Evolutionary conservation across 371 early-diverging fungal genomes (phyloP).

Genomic region (Lichtheimia hyalospora): DNA sequence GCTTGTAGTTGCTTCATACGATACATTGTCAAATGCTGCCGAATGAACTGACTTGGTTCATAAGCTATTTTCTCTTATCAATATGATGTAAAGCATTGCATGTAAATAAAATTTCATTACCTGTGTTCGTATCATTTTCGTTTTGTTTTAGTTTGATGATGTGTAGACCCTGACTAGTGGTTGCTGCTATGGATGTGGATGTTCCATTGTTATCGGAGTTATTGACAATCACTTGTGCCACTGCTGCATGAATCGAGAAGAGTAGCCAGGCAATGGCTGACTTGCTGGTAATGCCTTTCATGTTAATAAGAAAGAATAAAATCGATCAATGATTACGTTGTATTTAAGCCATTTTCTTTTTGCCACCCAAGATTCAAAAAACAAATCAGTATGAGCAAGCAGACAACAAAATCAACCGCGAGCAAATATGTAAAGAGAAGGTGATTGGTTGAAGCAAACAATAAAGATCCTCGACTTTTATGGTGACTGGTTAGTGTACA

Average conservation of each 20-base stretch:
- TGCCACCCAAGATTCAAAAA: too few relatives aligned
- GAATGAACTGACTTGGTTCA: constrained; percentile 14
- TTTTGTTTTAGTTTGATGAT: constrained; percentile 15
- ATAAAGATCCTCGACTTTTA: neutral
- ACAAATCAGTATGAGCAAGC: too few relatives aligned
- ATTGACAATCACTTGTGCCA: neutral
- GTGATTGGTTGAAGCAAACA: neutral
- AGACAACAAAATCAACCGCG: constrained; percentile 1
- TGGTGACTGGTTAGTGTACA: too few relatives aligned
- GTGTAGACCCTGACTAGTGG: neutral
- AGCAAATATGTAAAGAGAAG: constrained; percentile 5
- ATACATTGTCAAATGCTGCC: constrained; percentile 15
- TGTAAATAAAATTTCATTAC: neutral
- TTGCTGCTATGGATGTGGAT: neutral
- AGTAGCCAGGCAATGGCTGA: neutral
- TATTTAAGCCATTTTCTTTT: too few relatives aligned
- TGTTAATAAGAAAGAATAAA: too few relatives aligned
- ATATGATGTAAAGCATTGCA: too few relatives aligned
- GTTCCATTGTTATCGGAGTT: neutral
- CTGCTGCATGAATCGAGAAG: neutral
- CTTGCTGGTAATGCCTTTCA: too few relatives aligned
- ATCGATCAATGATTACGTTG: too few relatives aligned
- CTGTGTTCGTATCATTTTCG: constrained; percentile 2
- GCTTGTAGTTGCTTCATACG: constrained; percentile 4
- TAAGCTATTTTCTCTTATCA: neutral